Conservation (phyloP, 2,329 filamentous ascomycete genomes). For the Alternaria gaisen region DNA sequence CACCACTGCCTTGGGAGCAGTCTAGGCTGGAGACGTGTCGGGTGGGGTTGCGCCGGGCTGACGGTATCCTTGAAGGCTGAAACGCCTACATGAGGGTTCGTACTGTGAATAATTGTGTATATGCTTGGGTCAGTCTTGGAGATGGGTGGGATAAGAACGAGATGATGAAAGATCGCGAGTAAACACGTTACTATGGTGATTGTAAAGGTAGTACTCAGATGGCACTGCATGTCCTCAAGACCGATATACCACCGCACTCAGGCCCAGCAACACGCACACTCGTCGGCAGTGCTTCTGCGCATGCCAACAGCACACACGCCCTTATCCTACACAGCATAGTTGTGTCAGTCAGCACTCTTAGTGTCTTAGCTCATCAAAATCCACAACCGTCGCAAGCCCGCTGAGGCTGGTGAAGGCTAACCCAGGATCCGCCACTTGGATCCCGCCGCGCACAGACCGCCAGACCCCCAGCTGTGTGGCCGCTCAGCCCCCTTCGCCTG, state of each 20-base stretch:
- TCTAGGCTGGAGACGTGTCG: neutral
- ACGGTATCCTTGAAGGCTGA: constrained; percentile 1
- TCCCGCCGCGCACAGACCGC: constrained; percentile 14
- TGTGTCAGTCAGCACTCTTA: constrained; percentile 27
- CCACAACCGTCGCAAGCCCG: constrained; percentile 26
- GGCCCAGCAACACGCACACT: neutral
- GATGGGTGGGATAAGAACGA: neutral
- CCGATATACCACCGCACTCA: constrained; percentile 4
- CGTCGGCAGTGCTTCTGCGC: neutral
- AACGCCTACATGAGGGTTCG: neutral
- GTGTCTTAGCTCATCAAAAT: neutral
- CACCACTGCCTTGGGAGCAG: constrained; percentile 1
- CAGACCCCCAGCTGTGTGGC: constrained; percentile 7
- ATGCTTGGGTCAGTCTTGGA: neutral
- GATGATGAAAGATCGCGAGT: neutral
- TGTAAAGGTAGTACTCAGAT: neutral
- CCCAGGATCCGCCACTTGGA: constrained; percentile 18
- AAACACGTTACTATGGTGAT: neutral
- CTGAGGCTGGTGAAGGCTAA: constrained; percentile 33
- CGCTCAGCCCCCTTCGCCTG: constrained; percentile 27
- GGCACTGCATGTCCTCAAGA: neutral
- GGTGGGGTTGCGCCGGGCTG: constrained; percentile 1
- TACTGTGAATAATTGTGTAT: neutral
- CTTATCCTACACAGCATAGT: constrained; percentile 20
- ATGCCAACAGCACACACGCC: neutral